These are phyloP conservation scores for Fusarium mangiferae DNA, from an alignment of 2,329 filamentous ascomycete genomes.

Conservation along the genomic window DNA sequence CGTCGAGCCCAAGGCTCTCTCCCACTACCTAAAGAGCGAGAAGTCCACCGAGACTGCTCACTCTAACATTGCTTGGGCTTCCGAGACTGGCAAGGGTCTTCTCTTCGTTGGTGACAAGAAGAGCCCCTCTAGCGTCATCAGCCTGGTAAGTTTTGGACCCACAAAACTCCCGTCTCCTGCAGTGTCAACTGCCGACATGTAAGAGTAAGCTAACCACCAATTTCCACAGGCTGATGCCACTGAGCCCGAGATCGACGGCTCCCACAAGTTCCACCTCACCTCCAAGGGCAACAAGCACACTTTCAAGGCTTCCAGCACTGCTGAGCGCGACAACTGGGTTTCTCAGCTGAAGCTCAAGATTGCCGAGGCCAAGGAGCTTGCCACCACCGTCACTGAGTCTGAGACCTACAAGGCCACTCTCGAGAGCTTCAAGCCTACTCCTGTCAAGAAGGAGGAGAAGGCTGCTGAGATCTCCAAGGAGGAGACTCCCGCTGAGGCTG, in stretches of 20 bases:
- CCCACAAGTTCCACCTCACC: conserved; percentile 86
- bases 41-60: conserved; percentile 81
- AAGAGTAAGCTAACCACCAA: conserved; percentile 12
- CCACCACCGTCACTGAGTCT: conserved; percentile 76
- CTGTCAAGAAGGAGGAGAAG: conserved; percentile 57
- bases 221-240: conserved; percentile 64
- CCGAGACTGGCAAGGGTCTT: conserved; percentile 93
- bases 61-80: conserved; percentile 87
- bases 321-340: conserved; percentile 94
- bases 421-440: conserved; percentile 71
- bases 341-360: conserved; percentile 83
- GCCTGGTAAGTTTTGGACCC: conserved; percentile 72
- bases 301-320: conserved; percentile 81
- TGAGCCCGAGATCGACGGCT: conserved; percentile 80
- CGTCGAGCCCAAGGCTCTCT: conserved; percentile 77
- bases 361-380: conserved; percentile 84
- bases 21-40: conserved; percentile 85
- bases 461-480: conserved; percentile 50
- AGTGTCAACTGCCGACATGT: conserved; percentile 34
- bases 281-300: conserved; percentile 89
- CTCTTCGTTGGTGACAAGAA: conserved; percentile 91
- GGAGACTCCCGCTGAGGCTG: conserved; percentile 41
- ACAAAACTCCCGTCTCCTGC: conserved; percentile 7
- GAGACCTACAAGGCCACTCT: conserved; percentile 90
- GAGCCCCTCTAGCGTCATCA: conserved; percentile 82